Evolutionary conservation across 2,329 filamentous ascomycete species (phyloP).

Genomic region (Penicillium vulpinum): DNA sequence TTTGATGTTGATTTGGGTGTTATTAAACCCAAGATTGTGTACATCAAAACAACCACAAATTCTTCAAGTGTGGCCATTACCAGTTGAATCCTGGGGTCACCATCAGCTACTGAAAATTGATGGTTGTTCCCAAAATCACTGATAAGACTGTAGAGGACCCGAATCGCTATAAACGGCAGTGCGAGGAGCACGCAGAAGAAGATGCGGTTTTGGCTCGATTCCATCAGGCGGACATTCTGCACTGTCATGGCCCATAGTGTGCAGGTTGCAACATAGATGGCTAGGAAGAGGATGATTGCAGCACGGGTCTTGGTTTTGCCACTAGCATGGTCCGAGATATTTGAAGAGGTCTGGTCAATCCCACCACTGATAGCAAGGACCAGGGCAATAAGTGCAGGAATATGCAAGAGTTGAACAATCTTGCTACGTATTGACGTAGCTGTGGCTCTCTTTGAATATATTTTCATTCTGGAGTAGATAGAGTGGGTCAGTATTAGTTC

Average conservation of each 20-base stretch:
- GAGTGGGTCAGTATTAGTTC: background rate
- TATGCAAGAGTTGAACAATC: conserved; percentile 4
- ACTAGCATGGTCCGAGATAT: conserved; percentile 1
- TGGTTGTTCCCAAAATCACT: conserved; percentile 4
- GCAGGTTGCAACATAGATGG: background rate
- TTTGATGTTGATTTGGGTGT: background rate
- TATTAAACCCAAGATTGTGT: conserved; percentile 2
- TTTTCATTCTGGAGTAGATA: background rate
- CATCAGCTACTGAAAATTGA: conserved; percentile 2
- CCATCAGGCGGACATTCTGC: background rate
- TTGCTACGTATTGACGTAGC: conserved; percentile 4
- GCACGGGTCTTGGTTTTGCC: conserved; percentile 1
- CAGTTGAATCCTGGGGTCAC: background rate
- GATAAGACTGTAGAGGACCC: conserved; percentile 5
- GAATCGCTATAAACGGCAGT: background rate
- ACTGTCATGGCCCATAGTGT: conserved; percentile 1
- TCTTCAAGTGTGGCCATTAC: conserved; percentile 8
- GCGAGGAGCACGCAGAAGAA: conserved; percentile 3
- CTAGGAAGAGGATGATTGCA: conserved; percentile 1
- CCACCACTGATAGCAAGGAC: conserved; percentile 8
- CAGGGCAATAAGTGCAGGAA: conserved; percentile 6
- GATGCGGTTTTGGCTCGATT: background rate
- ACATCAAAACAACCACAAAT: conserved; percentile 3
- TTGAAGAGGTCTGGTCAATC: conserved; percentile 2
- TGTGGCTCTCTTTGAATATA: conserved; percentile 4